A percentile compares a stretch with the other conserved stretches of the same genome.
Evolutionary conservation across 2,329 filamentous ascomycete species (phyloP).

Genomic region (Colletotrichum noveboracense): DNA sequence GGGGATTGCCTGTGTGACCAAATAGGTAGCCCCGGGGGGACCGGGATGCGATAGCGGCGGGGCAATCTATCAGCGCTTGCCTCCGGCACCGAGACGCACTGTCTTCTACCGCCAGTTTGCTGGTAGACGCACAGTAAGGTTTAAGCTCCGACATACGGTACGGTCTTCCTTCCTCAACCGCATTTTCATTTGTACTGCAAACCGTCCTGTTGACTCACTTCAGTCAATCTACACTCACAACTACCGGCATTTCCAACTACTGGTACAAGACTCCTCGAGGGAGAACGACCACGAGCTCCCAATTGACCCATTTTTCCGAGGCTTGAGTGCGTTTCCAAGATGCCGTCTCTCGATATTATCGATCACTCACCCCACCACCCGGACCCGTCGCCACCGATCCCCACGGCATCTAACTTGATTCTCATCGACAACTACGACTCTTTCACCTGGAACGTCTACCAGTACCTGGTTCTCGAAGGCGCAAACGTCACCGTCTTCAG

Average conservation of each 20-base stretch:
- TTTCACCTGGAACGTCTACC: slow-evolving; percentile 99
- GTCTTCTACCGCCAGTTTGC: neutral
- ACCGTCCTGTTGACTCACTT: slow-evolving; percentile 1
- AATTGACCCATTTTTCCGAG: neutral
- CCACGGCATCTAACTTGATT: slow-evolving; percentile 87
- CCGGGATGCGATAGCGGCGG: slow-evolving; percentile 18
- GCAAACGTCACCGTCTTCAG: slow-evolving; percentile 88
- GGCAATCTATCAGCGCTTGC: neutral
- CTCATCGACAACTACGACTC: slow-evolving; percentile 99
- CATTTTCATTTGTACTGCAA: neutral
- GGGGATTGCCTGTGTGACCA: neutral
- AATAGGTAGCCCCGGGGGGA: slow-evolving; percentile 17
- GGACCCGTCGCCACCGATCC: slow-evolving; percentile 72
- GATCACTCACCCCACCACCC: slow-evolving; percentile 92
- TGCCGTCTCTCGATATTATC: slow-evolving; percentile 57
- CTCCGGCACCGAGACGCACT: neutral
- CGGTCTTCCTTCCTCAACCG: neutral
- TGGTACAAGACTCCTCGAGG: neutral
- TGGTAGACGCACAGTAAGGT: neutral
- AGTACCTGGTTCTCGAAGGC: slow-evolving; percentile 96
- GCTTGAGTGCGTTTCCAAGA: slow-evolving; percentile 33
- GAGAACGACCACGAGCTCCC: neutral
- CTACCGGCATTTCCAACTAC: neutral
- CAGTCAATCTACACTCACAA: neutral
- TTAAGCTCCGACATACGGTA: slow-evolving; percentile 1